Evolutionary conservation across 805 yeast species (phyloP).

Genomic region (Sungouiella blattae): DNA sequence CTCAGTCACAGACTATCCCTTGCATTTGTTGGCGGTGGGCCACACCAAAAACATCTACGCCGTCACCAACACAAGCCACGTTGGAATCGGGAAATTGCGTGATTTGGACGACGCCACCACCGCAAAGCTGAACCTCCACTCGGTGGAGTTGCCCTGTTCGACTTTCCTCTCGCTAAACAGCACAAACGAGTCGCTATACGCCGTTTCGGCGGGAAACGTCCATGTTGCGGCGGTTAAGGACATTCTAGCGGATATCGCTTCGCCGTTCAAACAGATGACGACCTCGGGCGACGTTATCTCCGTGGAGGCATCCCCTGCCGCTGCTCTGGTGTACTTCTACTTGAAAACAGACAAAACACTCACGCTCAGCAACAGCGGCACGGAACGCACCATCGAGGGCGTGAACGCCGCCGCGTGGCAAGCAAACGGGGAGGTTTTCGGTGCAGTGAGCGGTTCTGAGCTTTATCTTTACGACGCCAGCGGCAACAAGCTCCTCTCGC

Average conservation of each 20-base stretch:
- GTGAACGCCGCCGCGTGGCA: conserved; percentile 9
- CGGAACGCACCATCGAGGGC: background rate
- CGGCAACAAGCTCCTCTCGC: conserved; percentile 1
- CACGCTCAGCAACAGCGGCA: conserved; percentile 8
- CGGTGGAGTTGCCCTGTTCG: conserved; percentile 12
- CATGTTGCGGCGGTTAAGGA: conserved; percentile 12
- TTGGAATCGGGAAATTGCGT: conserved; percentile 33
- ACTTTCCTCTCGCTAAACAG: conserved; percentile 16
- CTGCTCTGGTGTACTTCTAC: conserved; percentile 12
- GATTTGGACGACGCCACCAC: conserved; percentile 23
- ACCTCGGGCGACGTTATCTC: conserved; percentile 9
- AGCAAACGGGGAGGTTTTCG: conserved; percentile 4
- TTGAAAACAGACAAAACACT: conserved; percentile 13
- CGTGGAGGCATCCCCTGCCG: conserved; percentile 18
- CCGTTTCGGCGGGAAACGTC: conserved; percentile 20
- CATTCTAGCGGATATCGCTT: conserved; percentile 1
- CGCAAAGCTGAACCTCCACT: conserved; percentile 3
- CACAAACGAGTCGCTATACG: conserved; percentile 20
- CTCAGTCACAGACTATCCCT: conserved; percentile 9
- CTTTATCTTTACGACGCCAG: conserved; percentile 2
- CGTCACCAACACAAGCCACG: conserved; percentile 33
- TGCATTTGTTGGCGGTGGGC: conserved; percentile 36
- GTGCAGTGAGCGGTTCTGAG: conserved; percentile 1
- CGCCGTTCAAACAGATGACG: background rate
- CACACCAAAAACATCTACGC: conserved; percentile 28